Percentiles rank a stretch among this genome's conserved stretches.
Evolutionary conservation across 495 filamentous ascomycete species (phyloP).

Genomic region (Talaromyces adpressus): DNA sequence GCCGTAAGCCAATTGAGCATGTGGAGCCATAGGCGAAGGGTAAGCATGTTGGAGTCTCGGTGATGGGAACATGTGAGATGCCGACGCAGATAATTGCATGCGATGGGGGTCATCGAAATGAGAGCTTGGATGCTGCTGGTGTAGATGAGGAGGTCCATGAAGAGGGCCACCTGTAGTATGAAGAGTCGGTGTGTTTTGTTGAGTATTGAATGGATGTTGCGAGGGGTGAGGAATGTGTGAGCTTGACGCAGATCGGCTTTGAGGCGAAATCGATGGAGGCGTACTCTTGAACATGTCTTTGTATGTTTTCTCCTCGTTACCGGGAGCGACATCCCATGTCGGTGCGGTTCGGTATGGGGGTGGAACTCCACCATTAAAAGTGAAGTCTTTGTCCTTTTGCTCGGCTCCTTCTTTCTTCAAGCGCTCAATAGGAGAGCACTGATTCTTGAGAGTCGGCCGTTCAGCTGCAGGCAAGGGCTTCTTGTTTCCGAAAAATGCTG

Average conservation of each 20-base stretch:
- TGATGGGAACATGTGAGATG: slow-evolving; percentile 70
- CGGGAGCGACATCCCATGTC: slow-evolving; percentile 62
- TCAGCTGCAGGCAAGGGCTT: slow-evolving; percentile 53
- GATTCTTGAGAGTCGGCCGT: slow-evolving; percentile 53
- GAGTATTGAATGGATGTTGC: slow-evolving; percentile 64
- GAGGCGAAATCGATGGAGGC: slow-evolving; percentile 52
- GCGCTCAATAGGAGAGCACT: slow-evolving; percentile 70
- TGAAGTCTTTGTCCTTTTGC: slow-evolving; percentile 38
- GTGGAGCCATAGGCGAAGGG: slow-evolving; percentile 60
- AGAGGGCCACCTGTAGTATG: slow-evolving; percentile 46
- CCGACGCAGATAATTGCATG: slow-evolving; percentile 76
- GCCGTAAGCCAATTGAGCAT: slow-evolving; percentile 61
- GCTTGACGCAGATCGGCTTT: slow-evolving; percentile 52
- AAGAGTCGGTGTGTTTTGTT: slow-evolving; percentile 37
- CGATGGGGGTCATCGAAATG: slow-evolving; percentile 75
- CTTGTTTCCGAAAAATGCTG: slow-evolving; percentile 49
- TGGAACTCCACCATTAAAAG: slow-evolving; percentile 66
- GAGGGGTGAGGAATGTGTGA: slow-evolving; percentile 68
- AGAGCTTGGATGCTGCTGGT: slow-evolving; percentile 58
- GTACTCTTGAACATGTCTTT: slow-evolving; percentile 67
- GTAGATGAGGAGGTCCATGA: slow-evolving; percentile 58
- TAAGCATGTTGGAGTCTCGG: slow-evolving; percentile 71
- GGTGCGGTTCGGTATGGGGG: slow-evolving; percentile 72
- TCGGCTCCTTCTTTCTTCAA: slow-evolving; percentile 52
- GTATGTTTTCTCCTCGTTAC: slow-evolving; percentile 63